Evolutionary conservation across 106 monocot genomes (phyloP), one percentile per base, ranked within the genome.

Genomic region (Phalaenopsis aphrodite): DNA sequence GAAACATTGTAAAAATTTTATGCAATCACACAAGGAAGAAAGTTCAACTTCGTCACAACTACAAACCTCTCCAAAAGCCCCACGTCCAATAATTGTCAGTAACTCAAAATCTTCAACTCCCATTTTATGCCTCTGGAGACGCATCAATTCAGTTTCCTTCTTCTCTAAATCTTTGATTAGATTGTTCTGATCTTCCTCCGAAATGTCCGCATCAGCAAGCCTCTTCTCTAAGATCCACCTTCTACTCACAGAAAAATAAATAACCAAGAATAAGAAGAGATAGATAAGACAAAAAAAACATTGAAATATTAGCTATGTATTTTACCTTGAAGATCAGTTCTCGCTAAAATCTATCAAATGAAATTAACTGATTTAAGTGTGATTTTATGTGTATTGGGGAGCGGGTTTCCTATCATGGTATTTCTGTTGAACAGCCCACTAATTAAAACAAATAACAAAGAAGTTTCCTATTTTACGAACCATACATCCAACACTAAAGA

Each of bases 181-280:
- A 61, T 84, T 85, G 66, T 76, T 79, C 64, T 88, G 88, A 52
- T 88, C 88, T 76, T 88, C 88, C 69, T 85, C 83, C 37, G 88
- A 76, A 74, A 83, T 78, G 56, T 83, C 73, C 43, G 83, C 83
- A 74, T 83, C 83, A 78, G 83, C 83, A 83, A 78, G 80, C 46
- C 85, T 82, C 69, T 83, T 85, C 78, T 88, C 88, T 64, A 88
- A 83, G 18, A 61, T 78, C 77, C 74, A 83, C 39, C 88, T 85
- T 48, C 88, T 88, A 74, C 74, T 74, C 74, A 5, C 45, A 74
- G 45, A 43, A 4, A 74, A 74, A 74, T 74, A 74, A 45, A 74
- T 43, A 42, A 45, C 71, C 42, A 74, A 69, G 38, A 69, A 74
- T 74, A 80, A 38, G 43, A 76, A 68, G 38, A 47, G 38, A 45